Evolutionary conservation across 2,329 filamentous ascomycete genomes (phyloP), one percentile per base, ranked within the genome.

Genomic region (Sarocladium kiliense): DNA sequence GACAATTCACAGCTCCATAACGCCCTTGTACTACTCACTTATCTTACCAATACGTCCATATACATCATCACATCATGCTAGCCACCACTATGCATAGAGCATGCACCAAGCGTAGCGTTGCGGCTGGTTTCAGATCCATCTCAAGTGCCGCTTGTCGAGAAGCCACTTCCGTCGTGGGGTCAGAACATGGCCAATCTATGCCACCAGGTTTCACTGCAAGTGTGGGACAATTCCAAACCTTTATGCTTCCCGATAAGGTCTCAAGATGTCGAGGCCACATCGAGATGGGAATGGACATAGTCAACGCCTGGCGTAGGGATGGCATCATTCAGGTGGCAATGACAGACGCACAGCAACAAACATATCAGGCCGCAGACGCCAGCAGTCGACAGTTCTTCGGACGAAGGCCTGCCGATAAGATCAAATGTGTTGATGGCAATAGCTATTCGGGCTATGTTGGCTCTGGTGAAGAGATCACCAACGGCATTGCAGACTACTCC

Each of bases 371-470:
- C 7, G 75, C 75, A 27, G 66, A 69, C 25, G 23, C 57, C 60
- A 0, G 67, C 68, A 4, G 75, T 71, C 61, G 64, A 65, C 57
- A 61, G 5, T 78, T 77, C 64, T 77, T 78, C 58, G 36, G 49
- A 7, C 67, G 65, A 16, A 62, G 68, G 0, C 65, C 65, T 42
- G 56, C 57, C 1, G 63, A 73, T 54, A 79, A 79, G 56, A 66
- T 67, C 2, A 64, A 66, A 1, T 77, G 74, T 41, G 65, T 78
- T 6, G 74, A 79, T 58, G 65, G 65, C 14, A 67, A 70, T 57
- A 77, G 73, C 58, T 79, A 76, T 49, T 62, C 75, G 0, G 77
- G 77, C 2, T 79, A 79, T 59, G 72, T 78, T 49, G 77, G 75
- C 23, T 77, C 73, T 0, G 76, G 76, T 0, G 76, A 79, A 59